Base-by-base conservation (phyloP, 83 land plant genomes). In the Thuja plicata region DNA sequence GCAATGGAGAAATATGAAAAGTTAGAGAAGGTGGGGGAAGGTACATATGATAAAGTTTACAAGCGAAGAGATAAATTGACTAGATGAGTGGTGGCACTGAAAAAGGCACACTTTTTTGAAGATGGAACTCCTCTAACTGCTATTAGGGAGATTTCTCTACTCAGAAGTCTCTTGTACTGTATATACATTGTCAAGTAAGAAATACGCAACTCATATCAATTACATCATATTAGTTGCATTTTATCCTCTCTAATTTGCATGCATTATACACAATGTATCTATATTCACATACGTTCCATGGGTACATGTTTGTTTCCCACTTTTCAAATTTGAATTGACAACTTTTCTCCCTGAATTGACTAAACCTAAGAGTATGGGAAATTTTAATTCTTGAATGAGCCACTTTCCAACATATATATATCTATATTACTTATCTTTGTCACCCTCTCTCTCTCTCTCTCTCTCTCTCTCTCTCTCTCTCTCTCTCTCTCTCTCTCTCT, bases 111-210 rank as follows among this genome's bases (percentile, higher is more conserved):
- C 52, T 92, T 97, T 73, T 92, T 91, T 89, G 99, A 97, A 91
- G 96, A 95, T 32, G 99, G 99, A 15, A 95, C 96, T 1, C 99
- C 97, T 43, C 95, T 99, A 45, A 98, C 97, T 43, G 93, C 99
- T 84, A 95, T 98, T 79, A 96, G 99, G 2, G 99, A 98, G 93
- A 94, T 98, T 76, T 98, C 99, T 43, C 92, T 98, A 16, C 92
- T 98, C 34, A 82, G 43, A 46, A 46, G 13, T 11, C 85, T 82
- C 55, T 46, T 35, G 10, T 54, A 10, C 30, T 83, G 85, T 50
- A 5, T 83, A 48, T 48, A 83, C 86, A 5, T 83, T 48, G 19
- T 83, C 86, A 83, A 83, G 86, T 83, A 83, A 48, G 86, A 45
- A 50, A 2, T 8, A 24, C n/a, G n/a, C n/a, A 4, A 11, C 27